phyloP scores from a whole-genome alignment of 1,284 basidiomycete genomes.

The Binderoboletus segoi region DNA sequence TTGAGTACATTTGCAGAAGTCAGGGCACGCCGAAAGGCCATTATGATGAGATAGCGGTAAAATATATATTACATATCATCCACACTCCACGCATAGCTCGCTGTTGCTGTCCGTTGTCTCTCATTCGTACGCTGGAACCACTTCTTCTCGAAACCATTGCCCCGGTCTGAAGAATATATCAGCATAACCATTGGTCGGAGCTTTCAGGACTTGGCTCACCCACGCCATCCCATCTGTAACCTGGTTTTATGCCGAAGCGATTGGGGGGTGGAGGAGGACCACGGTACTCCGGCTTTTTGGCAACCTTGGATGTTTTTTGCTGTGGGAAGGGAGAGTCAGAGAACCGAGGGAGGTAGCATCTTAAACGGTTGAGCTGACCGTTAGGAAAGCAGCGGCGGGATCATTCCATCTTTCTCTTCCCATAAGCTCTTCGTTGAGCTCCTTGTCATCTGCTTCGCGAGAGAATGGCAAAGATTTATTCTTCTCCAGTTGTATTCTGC shows the following conservation, averaged over 20 bases:
- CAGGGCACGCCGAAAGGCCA: neutral
- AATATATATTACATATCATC: slow-evolving; percentile 78
- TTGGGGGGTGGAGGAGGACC: slow-evolving; percentile 92
- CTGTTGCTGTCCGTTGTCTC: slow-evolving; percentile 64
- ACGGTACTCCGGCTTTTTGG: slow-evolving; percentile 80
- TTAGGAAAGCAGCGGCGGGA: slow-evolving; percentile 90
- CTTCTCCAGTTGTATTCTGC: slow-evolving; percentile 64
- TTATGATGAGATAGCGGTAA: neutral
- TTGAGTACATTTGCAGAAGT: neutral
- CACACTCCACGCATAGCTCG: slow-evolving; percentile 82
- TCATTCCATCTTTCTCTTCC: slow-evolving; percentile 90
- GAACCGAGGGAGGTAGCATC: neutral
- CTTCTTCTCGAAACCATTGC: slow-evolving; percentile 95
- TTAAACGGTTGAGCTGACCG: slow-evolving; percentile 53
- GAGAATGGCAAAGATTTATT: slow-evolving; percentile 72
- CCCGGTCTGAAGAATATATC: slow-evolving; percentile 61
- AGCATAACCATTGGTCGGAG: slow-evolving; percentile 5
- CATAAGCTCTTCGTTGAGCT: slow-evolving; percentile 83
- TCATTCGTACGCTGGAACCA: slow-evolving; percentile 83
- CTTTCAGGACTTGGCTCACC: slow-evolving; percentile 55
- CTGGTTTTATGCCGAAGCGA: slow-evolving; percentile 92
- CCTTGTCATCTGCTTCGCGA: slow-evolving; percentile 79
- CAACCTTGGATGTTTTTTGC: slow-evolving; percentile 77
- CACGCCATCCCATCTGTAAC: slow-evolving; percentile 96
- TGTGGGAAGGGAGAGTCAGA: slow-evolving; percentile 31